A percentile compares a stretch with the other conserved stretches of the same genome.
These are phyloP conservation scores for Crithidia sp. DNA, from an alignment of 208 protist species.

Conservation along the genomic window DNA sequence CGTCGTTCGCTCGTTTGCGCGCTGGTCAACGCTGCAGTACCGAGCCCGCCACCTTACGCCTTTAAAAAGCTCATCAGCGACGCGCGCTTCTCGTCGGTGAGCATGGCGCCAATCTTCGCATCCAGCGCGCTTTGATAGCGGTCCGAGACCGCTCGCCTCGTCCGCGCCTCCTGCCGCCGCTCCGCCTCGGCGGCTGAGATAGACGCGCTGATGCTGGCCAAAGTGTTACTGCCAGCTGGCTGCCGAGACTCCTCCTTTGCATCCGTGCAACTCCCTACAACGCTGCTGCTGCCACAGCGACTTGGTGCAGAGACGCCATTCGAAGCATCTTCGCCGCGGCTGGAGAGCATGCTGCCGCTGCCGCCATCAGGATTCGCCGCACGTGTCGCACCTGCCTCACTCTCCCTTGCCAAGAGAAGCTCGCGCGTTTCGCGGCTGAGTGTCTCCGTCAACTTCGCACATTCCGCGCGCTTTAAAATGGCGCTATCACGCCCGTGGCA, in stretches of 20 bases:
- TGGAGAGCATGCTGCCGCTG: not conserved
- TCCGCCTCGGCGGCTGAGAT: conserved; percentile 24
- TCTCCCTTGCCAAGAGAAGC: conserved; percentile 22
- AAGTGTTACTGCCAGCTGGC: too few species aligned
- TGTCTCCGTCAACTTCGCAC: conserved; percentile 34
- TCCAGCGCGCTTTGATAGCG: conserved; percentile 40
- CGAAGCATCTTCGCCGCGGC: too few species aligned
- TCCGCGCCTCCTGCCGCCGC: conserved; percentile 48
- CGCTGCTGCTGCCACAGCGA: not conserved
- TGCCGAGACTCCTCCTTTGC: too few species aligned
- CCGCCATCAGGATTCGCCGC: not conserved
- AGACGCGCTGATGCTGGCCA: not conserved
- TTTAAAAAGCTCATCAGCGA: conserved; percentile 45
- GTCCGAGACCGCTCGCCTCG: conserved; percentile 44
- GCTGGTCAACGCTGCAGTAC: too few species aligned
- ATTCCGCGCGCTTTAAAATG: conserved; percentile 61
- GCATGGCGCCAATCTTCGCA: conserved; percentile 32
- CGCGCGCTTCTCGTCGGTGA: conserved; percentile 38
- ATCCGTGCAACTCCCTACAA: too few species aligned
- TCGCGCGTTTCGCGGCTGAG: conserved; percentile 41
- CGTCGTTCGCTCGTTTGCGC: too few species aligned
- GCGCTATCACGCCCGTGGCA: conserved; percentile 60
- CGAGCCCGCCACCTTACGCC: conserved; percentile 1
- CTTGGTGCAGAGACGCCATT: too few species aligned
- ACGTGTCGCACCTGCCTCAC: not conserved